Evolutionary conservation across 1,284 basidiomycete species (phyloP), one percentile per base, ranked within the genome.

Genomic region (Tilletia walkeri): DNA sequence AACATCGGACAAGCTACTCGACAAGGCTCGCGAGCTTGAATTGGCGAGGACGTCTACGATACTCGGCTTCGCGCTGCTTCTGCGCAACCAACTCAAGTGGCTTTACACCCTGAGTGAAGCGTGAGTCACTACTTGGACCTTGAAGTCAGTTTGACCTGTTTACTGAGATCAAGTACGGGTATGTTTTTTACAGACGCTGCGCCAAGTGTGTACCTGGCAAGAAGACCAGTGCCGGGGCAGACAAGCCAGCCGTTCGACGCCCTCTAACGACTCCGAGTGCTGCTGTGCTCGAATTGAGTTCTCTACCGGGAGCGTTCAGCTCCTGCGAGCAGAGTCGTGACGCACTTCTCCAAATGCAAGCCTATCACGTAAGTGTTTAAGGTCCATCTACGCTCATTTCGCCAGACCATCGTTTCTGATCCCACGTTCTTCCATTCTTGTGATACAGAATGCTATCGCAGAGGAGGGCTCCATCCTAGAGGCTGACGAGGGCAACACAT

Each of bases 11-110:
- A 38, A 36, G 34, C 20, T 54, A 3, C 18, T 38, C n/a, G 39
- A 59, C 67, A 67, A 67, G 49, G 50, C 48, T 9, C 34, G 39
- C 3, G 38, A 50, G 67, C 18, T 36, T 10, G 67, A 45, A 20
- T 59, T 75, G n/a, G 75, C 75, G n/a, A 69, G 73, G 30, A 74
- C 76, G 72, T 75, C 75, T 10, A 49, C 75, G 24, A 72, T 82
- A 34, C 69, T 79, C 20, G 75, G 77, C 18, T 73, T 73, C 0
- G 74, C 73, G 0, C 68, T 80, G 14, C 45, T 77, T 34, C 76
- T 82, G 63, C 76, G 78, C 24, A 73, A 77, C 66, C 81, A 82
- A 41, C 75, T 82, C 53, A 80, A 80, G 70, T 69, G 70, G 36
- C 65, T 80, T 38, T 82, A 80, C 72, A 70, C 73, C 2, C 70